Percentiles rank a stretch among this genome's conserved stretches.
Conservation (phyloP, 2,329 filamentous ascomycete genomes). For the Colletotrichum somersetense region DNA sequence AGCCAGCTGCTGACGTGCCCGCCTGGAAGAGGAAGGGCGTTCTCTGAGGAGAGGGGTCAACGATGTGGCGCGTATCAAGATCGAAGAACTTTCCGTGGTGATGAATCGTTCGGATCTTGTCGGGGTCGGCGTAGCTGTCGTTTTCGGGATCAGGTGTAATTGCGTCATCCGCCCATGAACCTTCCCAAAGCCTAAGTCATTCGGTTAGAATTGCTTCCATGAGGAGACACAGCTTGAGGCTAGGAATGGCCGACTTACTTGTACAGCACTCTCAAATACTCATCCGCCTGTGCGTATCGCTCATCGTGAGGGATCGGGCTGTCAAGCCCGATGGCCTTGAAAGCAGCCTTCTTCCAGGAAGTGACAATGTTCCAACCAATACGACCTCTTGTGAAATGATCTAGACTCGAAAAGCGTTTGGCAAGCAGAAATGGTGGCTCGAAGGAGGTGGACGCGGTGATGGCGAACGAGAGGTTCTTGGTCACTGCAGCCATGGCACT, state of each 20-base stretch:
- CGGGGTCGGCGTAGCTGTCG: constrained; percentile 69
- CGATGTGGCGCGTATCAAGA: constrained; percentile 56
- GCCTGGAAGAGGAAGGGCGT: constrained; percentile 71
- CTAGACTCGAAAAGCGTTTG: constrained; percentile 71
- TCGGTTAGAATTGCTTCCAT: constrained; percentile 15
- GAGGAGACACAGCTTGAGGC: not conserved
- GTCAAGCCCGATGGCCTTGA: constrained; percentile 72
- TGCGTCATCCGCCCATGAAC: constrained; percentile 70
- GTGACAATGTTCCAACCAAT: constrained; percentile 78
- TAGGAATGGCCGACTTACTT: constrained; percentile 56
- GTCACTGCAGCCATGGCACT: constrained; percentile 76
- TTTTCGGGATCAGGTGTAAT: constrained; percentile 64
- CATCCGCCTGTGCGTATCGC: constrained; percentile 71
- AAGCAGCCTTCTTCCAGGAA: constrained; percentile 68
- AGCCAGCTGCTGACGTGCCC: constrained; percentile 69
- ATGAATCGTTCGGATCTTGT: constrained; percentile 70
- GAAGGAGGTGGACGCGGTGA: constrained; percentile 73
- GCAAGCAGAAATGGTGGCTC: constrained; percentile 73
- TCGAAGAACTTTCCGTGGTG: constrained; percentile 53
- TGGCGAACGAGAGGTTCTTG: constrained; percentile 72
- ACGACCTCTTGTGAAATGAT: constrained; percentile 71
- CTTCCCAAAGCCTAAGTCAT: constrained; percentile 61
- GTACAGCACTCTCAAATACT: constrained; percentile 72
- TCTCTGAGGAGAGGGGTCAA: constrained; percentile 68
- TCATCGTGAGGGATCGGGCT: constrained; percentile 71